phyloP scores from a whole-genome alignment of 768 basidiomycete genomes.

The Bullera alba region DNA sequence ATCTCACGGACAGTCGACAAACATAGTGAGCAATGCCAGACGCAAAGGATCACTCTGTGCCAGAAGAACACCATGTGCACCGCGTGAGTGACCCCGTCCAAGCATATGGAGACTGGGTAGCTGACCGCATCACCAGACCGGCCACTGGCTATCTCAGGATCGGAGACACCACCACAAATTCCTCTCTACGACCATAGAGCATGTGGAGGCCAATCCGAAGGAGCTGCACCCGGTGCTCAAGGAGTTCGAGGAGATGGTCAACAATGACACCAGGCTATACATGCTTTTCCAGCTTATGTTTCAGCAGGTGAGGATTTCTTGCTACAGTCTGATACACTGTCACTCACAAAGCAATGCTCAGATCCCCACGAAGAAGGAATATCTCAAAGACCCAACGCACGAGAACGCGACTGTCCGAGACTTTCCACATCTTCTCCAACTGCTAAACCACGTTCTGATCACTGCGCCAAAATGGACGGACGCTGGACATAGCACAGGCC shows the following conservation, averaged over 20 bases:
- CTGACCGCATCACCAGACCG: constrained; percentile 16
- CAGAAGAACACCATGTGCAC: constrained; percentile 39
- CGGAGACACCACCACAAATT: constrained; percentile 42
- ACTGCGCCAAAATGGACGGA: constrained; percentile 50
- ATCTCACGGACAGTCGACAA: too few species aligned
- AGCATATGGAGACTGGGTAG: background rate
- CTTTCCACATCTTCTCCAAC: constrained; percentile 48
- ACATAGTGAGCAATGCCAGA: too few species aligned
- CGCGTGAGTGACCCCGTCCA: constrained; percentile 14
- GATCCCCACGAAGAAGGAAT: constrained; percentile 37
- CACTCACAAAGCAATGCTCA: constrained; percentile 2
- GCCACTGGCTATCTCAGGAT: constrained; percentile 43
- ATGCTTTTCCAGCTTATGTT: constrained; percentile 46
- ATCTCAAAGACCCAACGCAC: constrained; percentile 40
- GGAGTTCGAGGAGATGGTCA: constrained; percentile 44
- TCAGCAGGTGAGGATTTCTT: constrained; percentile 27
- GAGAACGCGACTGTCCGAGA: constrained; percentile 45
- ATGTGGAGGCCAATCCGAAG: constrained; percentile 41
- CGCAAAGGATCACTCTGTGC: constrained; percentile 20
- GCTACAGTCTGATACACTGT: background rate
- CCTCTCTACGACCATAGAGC: constrained; percentile 31
- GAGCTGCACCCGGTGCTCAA: constrained; percentile 38
- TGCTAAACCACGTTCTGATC: constrained; percentile 50
- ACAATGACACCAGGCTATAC: constrained; percentile 38
- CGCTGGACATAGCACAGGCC: constrained; percentile 41